Evolutionary conservation across 441 rosid genomes (phyloP).

Genomic region (Omphalea diandra): DNA sequence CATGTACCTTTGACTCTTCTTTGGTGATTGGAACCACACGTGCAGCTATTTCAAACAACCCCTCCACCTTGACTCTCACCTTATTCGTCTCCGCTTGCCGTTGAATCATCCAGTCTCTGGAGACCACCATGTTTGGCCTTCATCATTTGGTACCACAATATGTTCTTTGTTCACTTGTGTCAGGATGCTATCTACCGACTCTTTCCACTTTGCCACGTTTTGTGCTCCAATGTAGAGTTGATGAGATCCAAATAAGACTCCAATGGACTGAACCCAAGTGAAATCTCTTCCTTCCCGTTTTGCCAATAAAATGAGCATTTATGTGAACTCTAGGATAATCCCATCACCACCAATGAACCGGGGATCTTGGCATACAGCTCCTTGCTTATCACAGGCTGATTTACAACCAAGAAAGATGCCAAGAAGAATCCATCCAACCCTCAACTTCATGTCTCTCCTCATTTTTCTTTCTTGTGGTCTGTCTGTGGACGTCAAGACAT

Average conservation of each 20-base stretch:
- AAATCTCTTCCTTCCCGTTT: neutral
- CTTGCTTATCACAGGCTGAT: neutral
- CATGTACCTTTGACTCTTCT: neutral
- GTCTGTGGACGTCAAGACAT: neutral
- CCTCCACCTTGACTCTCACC: neutral
- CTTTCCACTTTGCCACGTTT: neutral
- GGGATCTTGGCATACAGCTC: neutral
- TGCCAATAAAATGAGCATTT: neutral
- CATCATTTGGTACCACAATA: neutral
- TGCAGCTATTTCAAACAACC: neutral
- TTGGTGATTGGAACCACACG: neutral
- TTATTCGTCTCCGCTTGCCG: neutral
- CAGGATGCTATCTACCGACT: neutral
- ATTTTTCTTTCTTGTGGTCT: neutral
- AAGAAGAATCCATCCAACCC: neutral
- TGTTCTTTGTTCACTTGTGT: neutral
- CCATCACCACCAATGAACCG: neutral
- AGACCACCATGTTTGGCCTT: neutral
- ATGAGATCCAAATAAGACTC: slow-evolving; percentile 1
- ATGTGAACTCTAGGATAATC: neutral
- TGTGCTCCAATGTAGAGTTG: neutral
- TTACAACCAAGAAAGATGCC: neutral
- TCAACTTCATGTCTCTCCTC: neutral
- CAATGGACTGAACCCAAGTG: neutral
- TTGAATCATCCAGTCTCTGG: neutral